phyloP scores from a whole-genome alignment of 192 early-diverging fungal genomes.

The Jimgerdemannia lactiflua region DNA sequence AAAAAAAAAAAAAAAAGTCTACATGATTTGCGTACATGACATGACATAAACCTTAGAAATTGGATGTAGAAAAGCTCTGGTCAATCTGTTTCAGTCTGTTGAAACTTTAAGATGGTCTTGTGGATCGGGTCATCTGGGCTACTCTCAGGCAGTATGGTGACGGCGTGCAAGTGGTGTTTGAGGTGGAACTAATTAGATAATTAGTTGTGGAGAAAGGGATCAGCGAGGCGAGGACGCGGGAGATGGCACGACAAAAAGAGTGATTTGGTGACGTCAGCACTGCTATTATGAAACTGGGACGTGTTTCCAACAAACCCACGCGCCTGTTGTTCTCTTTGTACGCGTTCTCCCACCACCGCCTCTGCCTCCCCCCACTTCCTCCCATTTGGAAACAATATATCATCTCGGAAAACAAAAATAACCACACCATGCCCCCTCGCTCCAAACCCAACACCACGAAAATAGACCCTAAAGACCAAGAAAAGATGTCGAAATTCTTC shows the following conservation, averaged over 20 bases:
- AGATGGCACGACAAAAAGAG: neutral
- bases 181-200: too few relatives aligned
- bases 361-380: neutral
- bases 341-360: neutral
- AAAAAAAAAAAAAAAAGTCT: too few relatives aligned
- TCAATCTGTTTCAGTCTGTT: too few relatives aligned
- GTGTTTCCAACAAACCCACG: neutral
- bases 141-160: too few relatives aligned
- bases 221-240: too few relatives aligned
- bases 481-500: conserved; percentile 21
- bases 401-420: neutral
- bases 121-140: too few relatives aligned
- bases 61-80: too few relatives aligned
- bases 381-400: neutral
- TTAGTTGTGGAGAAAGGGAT: too few relatives aligned
- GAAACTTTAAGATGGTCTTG: too few relatives aligned
- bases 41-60: too few relatives aligned
- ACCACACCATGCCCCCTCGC: neutral
- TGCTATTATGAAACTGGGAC: neutral
- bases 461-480: conserved; percentile 19
- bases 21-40: too few relatives aligned
- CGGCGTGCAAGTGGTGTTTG: too few relatives aligned
- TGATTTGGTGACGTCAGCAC: neutral
- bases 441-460: neutral
- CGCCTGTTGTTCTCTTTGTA: neutral